A percentile compares a stretch with the other conserved stretches of the same genome.
Evolutionary conservation across 805 yeast genomes (phyloP).

Genomic region (Candida easanensis): DNA sequence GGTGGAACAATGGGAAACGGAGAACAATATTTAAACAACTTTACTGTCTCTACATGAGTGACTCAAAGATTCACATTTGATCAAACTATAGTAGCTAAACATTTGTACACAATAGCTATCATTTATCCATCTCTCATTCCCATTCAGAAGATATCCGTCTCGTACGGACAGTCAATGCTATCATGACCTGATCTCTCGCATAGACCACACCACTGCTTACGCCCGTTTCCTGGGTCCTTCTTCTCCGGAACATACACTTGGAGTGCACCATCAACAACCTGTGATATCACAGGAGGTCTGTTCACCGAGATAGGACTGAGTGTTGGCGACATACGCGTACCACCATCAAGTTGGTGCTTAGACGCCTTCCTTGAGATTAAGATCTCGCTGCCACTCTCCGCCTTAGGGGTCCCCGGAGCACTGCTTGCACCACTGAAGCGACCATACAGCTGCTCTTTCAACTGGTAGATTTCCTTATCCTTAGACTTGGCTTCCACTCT

Average conservation of each 20-base stretch:
- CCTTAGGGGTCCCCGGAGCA: constrained; percentile 2
- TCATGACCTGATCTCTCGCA: constrained; percentile 92
- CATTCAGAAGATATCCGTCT: constrained; percentile 25
- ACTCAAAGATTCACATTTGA: too few relatives aligned
- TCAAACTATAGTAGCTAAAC: too few relatives aligned
- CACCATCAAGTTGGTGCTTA: neutral
- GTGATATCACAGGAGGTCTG: constrained; percentile 27
- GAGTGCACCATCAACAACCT: constrained; percentile 34
- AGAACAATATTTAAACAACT: neutral
- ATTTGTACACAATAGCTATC: neutral
- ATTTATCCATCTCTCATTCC: neutral
- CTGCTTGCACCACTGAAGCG: constrained; percentile 3
- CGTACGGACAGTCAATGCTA: constrained; percentile 85
- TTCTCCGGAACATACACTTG: constrained; percentile 49
- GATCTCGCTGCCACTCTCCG: neutral
- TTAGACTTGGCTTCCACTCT: constrained; percentile 29
- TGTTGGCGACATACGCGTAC: constrained; percentile 1
- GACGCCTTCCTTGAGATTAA: neutral
- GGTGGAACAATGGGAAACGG: neutral
- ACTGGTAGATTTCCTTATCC: constrained; percentile 23
- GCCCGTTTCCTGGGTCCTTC: constrained; percentile 70
- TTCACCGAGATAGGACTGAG: constrained; percentile 9
- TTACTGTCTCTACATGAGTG: too few relatives aligned
- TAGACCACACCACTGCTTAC: constrained; percentile 84
- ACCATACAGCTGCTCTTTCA: constrained; percentile 18